Evolutionary conservation across 805 yeast species (phyloP).

Genomic region (Wickerhamiella nectarea): DNA sequence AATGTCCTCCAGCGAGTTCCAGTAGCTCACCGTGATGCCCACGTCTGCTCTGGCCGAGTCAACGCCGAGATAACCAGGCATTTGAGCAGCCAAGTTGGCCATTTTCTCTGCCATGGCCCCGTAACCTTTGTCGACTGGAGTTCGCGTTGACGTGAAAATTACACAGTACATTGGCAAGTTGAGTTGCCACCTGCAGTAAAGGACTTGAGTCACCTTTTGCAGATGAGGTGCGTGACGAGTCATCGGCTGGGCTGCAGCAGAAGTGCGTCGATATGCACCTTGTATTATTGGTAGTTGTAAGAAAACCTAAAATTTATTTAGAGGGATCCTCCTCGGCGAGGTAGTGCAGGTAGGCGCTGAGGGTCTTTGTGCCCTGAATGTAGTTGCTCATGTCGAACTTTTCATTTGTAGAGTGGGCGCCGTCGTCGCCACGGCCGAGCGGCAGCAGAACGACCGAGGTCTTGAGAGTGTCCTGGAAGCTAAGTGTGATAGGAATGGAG

Average conservation of each 20-base stretch:
- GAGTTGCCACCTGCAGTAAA: too few species aligned
- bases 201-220: too few species aligned
- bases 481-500: constrained; percentile 89
- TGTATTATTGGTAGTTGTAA: too few species aligned
- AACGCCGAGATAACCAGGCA: constrained; percentile 1
- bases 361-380: constrained; percentile 84
- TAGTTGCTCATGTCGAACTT: constrained; percentile 80
- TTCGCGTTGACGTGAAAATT: constrained; percentile 3
- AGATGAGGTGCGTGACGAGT: too few species aligned
- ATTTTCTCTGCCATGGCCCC: constrained; percentile 1
- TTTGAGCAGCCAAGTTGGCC: not conserved
- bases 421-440: constrained; percentile 98
- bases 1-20: constrained; percentile 4
- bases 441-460: constrained; percentile 83
- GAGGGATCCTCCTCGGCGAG: constrained; percentile 34
- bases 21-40: constrained; percentile 5
- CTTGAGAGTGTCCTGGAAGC: constrained; percentile 77
- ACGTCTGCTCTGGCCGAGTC: constrained; percentile 3
- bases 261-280: too few species aligned
- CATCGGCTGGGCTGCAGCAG: too few species aligned
- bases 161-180: not conserved
- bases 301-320: not conserved
- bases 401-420: constrained; percentile 97
- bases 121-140: constrained; percentile 6
- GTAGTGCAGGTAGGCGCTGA: constrained; percentile 87